phyloP scores from a whole-genome alignment of 495 filamentous ascomycete genomes.

The Sordaria brevicollis region DNA sequence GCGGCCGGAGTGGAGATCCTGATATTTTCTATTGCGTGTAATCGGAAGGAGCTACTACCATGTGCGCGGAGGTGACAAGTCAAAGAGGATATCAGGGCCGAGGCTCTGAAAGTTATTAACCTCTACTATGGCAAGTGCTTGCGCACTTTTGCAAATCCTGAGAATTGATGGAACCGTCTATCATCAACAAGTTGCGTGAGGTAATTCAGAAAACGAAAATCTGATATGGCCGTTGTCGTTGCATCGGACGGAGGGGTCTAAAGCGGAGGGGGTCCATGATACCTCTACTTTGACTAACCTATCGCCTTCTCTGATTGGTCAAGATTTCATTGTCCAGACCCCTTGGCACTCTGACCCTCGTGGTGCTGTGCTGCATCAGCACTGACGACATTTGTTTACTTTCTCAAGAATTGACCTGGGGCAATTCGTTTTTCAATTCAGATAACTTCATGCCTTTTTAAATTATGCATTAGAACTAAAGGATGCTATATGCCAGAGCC shows the following conservation, averaged over 20 bases:
- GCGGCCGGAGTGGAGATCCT: neutral
- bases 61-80: neutral
- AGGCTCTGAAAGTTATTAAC: neutral
- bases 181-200: neutral
- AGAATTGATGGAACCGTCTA: neutral
- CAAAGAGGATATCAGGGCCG: neutral
- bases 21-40: neutral
- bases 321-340: neutral
- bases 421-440: neutral
- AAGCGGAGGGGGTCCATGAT: neutral
- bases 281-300: neutral
- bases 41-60: neutral
- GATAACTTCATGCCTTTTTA: neutral
- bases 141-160: neutral
- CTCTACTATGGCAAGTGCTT: neutral
- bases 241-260: neutral
- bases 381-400: neutral
- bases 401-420: neutral
- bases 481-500: neutral
- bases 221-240: neutral
- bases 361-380: neutral
- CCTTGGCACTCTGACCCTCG: neutral
- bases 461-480: neutral
- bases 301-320: neutral
- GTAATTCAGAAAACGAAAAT: neutral